Conservation (phyloP, 768 basidiomycete genomes). For the Phylloporus rhodoxanthus region DNA sequence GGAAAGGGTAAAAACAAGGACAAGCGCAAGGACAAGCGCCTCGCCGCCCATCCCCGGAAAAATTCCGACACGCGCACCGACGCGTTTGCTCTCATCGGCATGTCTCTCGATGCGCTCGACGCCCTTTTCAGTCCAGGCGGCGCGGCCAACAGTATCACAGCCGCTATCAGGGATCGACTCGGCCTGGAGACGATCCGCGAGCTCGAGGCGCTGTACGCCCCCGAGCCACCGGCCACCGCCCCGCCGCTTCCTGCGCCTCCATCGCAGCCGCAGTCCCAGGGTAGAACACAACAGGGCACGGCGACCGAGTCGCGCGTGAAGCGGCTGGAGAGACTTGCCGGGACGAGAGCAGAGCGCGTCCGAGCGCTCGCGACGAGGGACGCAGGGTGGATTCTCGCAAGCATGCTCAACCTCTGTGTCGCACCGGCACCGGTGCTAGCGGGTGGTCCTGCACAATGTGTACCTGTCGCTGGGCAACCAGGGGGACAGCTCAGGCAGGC, state of each 20-base stretch:
- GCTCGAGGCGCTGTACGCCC: conserved; percentile 19
- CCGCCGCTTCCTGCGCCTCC: background rate
- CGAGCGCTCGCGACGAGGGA: conserved; percentile 23
- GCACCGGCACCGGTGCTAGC: background rate
- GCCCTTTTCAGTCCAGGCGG: background rate
- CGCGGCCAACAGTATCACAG: background rate
- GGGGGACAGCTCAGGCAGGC: conserved; percentile 10
- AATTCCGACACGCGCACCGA: conserved; percentile 19
- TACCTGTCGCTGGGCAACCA: background rate
- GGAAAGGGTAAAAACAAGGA: conserved; percentile 4
- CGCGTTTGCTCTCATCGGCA: conserved; percentile 19
- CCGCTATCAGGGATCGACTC: conserved; percentile 17
- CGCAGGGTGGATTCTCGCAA: conserved; percentile 25
- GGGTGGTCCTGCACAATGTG: background rate
- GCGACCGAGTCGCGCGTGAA: background rate
- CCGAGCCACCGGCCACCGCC: background rate
- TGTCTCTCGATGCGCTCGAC: conserved; percentile 17
- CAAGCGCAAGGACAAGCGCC: conserved; percentile 1
- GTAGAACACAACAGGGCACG: background rate
- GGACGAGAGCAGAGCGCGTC: conserved; percentile 17
- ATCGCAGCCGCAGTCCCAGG: background rate
- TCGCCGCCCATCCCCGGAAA: background rate
- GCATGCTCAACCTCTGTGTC: conserved; percentile 22
- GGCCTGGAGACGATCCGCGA: conserved; percentile 27
- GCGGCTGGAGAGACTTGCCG: conserved; percentile 6